Percentiles rank a stretch among this genome's conserved stretches.
Conservation (phyloP, 2,329 filamentous ascomycete species). For the Botrytis hyacinthi region DNA sequence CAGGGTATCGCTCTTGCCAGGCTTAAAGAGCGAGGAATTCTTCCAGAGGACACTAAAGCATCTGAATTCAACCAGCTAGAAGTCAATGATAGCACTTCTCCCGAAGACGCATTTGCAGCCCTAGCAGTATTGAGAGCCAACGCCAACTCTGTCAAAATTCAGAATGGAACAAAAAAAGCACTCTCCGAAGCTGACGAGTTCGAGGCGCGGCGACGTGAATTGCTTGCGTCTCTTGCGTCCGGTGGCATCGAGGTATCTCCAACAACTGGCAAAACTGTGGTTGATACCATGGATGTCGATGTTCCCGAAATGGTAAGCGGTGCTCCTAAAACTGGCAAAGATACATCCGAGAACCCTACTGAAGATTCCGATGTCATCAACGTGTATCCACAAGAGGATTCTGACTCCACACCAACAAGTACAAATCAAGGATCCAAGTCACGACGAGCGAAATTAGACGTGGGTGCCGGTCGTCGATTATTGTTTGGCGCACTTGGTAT, state of each 20-base stretch:
- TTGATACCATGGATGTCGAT: background rate
- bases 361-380: background rate
- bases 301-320: background rate
- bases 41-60: constrained; percentile 51
- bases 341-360: background rate
- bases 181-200: constrained; percentile 42
- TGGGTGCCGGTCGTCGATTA: constrained; percentile 64
- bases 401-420: background rate
- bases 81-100: constrained; percentile 26
- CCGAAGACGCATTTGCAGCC: constrained; percentile 30
- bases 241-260: constrained; percentile 51
- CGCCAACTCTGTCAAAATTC: constrained; percentile 8
- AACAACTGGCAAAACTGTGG: background rate
- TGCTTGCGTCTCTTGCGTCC: constrained; percentile 50
- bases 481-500: constrained; percentile 72
- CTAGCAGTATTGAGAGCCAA: constrained; percentile 29
- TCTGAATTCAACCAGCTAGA: constrained; percentile 46
- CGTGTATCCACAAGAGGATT: background rate
- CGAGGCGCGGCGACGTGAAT: constrained; percentile 49
- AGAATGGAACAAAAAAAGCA: constrained; percentile 9
- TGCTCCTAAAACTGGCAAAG: background rate
- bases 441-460: constrained; percentile 44
- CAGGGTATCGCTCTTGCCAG: constrained; percentile 48
- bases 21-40: constrained; percentile 52
- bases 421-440: background rate